Evolutionary conservation across 2,329 filamentous ascomycete species (phyloP), one percentile per base, ranked within the genome.

Genomic region (Neofusicoccum parvum): DNA sequence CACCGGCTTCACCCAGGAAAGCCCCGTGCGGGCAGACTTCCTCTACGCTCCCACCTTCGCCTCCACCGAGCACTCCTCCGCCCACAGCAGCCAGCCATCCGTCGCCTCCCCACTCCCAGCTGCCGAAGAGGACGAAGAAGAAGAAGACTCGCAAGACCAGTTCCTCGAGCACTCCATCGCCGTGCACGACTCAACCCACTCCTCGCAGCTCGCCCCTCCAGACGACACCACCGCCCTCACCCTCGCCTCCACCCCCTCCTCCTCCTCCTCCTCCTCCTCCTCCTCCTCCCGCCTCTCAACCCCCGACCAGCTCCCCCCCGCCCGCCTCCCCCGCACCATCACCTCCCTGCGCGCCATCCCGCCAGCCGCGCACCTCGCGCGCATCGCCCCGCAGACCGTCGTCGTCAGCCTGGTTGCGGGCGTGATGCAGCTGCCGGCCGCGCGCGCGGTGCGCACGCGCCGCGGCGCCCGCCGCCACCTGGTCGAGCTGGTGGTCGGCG

Each of bases 141-240:
- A 17, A 3, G 59, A 46, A 15, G 70, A 73, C 9, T 66, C 65
- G 70, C 17, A 80, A 9, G 74, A 86, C 3, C 84, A 88, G 65
- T 96, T 95, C 75, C 91, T 92, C 71, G 87, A 95, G 68, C 87
- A 94, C 71, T 95, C 92, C 0, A 84, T 96, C 56, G 86, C 88
- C 1, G 79, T 90, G 14, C 87, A 96, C 73, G 84, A 91, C 68
- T 85, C 87, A 14, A 76, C 90, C 3, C 78, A 85, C 1, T 90
- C 88, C 0, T 90, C 89, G 1, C 85, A 90, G 67, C 79, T 74
- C 34, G 60, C 27, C 27, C 5, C 69, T 1, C 39, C 12, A 23
- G 20, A 23, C 6, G 53, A 20, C 39, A n/a, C 39, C 14, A 50
- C 48, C 27, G 34, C 15, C 3, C 66, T 17, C 51, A 14, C 32